These are phyloP conservation scores for Suillus brevipes DNA, from an alignment of 768 basidiomycete genomes.

Conservation along the genomic window DNA sequence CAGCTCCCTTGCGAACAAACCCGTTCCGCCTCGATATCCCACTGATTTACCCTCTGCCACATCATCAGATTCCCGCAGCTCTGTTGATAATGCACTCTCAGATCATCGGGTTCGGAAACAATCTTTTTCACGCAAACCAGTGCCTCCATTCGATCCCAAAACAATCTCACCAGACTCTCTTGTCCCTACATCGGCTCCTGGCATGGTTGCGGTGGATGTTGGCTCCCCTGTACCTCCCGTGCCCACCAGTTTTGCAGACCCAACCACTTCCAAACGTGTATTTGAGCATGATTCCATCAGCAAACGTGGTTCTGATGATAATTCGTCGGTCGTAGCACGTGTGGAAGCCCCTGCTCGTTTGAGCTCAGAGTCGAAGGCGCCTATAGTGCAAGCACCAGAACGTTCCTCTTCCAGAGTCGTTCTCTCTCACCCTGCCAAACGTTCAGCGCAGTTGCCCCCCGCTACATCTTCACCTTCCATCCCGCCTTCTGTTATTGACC, in stretches of 20 bases:
- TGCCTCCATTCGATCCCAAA: conserved; percentile 20
- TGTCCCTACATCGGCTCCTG: conserved; percentile 11
- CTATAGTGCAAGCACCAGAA: conserved; percentile 11
- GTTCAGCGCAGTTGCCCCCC: conserved; percentile 18
- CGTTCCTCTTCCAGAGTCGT: conserved; percentile 16
- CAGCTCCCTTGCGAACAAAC: conserved; percentile 55
- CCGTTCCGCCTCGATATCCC: conserved; percentile 61
- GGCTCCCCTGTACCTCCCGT: background rate
- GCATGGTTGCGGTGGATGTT: background rate
- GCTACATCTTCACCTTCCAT: conserved; percentile 17
- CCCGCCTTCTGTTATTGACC: conserved; percentile 38
- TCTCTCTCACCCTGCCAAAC: conserved; percentile 13
- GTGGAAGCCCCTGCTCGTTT: conserved; percentile 2
- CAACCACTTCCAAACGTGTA: conserved; percentile 6
- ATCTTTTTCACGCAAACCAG: conserved; percentile 25
- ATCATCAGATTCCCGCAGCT: conserved; percentile 35
- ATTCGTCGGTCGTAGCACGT: background rate
- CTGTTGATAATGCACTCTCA: conserved; percentile 17
- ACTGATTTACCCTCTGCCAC: conserved; percentile 47
- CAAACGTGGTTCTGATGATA: background rate
- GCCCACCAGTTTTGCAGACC: background rate
- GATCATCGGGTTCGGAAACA: conserved; percentile 29
- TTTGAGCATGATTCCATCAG: conserved; percentile 8
- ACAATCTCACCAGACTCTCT: conserved; percentile 7
- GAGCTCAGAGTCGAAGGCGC: conserved; percentile 5